A percentile compares a stretch with the other conserved stretches of the same genome.
phyloP scores from a whole-genome alignment of 116 monocot species.

The Cymodocea nodosa region DNA sequence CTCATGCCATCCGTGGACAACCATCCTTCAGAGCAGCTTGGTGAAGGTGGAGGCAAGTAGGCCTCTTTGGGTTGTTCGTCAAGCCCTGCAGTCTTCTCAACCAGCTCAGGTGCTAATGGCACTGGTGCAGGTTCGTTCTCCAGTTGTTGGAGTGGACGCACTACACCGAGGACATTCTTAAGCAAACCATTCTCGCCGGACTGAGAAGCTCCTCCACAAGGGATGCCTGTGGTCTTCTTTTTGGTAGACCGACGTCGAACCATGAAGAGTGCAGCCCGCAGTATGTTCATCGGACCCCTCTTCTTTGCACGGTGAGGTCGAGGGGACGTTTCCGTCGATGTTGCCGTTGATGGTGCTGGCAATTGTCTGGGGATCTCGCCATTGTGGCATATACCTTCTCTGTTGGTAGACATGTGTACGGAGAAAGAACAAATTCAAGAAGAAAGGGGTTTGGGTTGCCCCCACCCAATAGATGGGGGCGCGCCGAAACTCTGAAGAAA shows the following conservation, averaged over 20 bases:
- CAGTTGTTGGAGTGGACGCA: constrained; percentile 28
- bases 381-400: too few species aligned
- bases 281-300: constrained; percentile 8
- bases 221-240: constrained; percentile 9
- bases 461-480: too few species aligned
- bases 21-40: constrained; percentile 7
- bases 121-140: constrained; percentile 1
- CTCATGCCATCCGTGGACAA: constrained; percentile 18
- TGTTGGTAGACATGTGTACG: too few species aligned
- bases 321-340: background rate
- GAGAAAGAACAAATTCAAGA: too few species aligned
- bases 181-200: background rate
- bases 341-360: background rate
- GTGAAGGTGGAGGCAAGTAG: constrained; percentile 17
- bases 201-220: background rate
- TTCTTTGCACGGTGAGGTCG: constrained; percentile 18
- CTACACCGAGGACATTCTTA: constrained; percentile 13
- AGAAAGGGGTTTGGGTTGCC: too few species aligned
- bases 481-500: too few species aligned
- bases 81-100: background rate
- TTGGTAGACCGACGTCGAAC: background rate
- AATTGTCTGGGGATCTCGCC: too few species aligned
- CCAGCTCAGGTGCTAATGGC: background rate
- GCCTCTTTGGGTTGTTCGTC: background rate
- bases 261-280: constrained; percentile 20